Evolutionary conservation across 2,329 filamentous ascomycete genomes (phyloP).

Genomic region (Lasiodiplodia sp.): DNA sequence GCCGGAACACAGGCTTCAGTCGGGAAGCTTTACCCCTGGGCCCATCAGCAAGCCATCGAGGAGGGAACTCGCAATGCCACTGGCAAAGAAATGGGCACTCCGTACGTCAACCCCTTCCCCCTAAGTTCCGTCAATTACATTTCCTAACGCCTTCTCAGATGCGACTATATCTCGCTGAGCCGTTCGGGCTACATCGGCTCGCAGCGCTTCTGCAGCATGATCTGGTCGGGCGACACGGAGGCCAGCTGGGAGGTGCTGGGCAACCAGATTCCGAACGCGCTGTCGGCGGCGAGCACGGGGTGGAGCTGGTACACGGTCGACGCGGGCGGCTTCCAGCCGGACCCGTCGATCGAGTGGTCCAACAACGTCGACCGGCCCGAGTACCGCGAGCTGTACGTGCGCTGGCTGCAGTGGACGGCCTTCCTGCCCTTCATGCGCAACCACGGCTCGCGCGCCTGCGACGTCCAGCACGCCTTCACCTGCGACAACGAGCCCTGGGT

Average conservation of each 20-base stretch:
- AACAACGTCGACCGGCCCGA: constrained; percentile 40
- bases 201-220: constrained; percentile 43
- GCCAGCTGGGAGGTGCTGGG: constrained; percentile 41
- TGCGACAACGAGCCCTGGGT: constrained; percentile 46
- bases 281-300: constrained; percentile 39
- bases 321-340: constrained; percentile 41
- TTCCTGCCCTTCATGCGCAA: constrained; percentile 44
- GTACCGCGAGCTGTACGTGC: constrained; percentile 41
- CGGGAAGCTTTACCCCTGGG: constrained; percentile 43
- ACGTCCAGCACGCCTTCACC: constrained; percentile 44
- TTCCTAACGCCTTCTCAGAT: constrained; percentile 17
- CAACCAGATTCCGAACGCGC: constrained; percentile 38
- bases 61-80: constrained; percentile 41
- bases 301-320: constrained; percentile 43
- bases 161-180: constrained; percentile 38
- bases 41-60: constrained; percentile 41
- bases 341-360: constrained; percentile 46
- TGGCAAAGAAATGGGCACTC: constrained; percentile 35
- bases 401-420: constrained; percentile 43
- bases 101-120: constrained; percentile 3
- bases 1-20: constrained; percentile 40
- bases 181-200: constrained; percentile 43
- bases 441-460: constrained; percentile 39
- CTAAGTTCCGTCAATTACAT: background rate
- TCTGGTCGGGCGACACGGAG: constrained; percentile 42